Evolutionary conservation across 176 grass and related monocot genomes (phyloP).

Genomic region (Hsuehochloa calcarea): DNA sequence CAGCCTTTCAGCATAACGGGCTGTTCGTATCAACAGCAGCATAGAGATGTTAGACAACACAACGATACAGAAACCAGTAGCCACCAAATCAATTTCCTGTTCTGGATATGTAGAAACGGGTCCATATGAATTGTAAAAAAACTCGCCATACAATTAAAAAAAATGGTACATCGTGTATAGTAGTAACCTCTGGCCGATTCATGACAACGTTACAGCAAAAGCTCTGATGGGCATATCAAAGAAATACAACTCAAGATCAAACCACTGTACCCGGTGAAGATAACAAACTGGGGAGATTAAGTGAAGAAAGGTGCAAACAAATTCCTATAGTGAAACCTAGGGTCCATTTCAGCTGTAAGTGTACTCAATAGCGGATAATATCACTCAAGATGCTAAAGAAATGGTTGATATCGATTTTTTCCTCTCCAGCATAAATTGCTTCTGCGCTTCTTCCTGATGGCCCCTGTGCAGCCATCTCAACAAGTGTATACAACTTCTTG

Average conservation of each 20-base stretch:
- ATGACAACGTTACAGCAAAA: not conserved
- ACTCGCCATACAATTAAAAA: not conserved
- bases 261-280: conserved; percentile 5
- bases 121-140: not conserved
- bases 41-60: not conserved
- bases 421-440: conserved; percentile 73
- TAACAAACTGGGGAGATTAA: not conserved
- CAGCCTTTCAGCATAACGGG: not conserved
- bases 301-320: not conserved
- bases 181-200: not conserved
- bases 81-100: not conserved
- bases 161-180: conserved; percentile 12
- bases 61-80: not conserved
- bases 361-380: conserved; percentile 48
- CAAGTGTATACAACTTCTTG: conserved; percentile 79
- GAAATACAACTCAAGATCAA: conserved; percentile 3
- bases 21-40: not conserved
- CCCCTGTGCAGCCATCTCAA: conserved; percentile 96
- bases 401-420: conserved; percentile 82
- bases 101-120: not conserved
- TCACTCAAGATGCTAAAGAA: conserved; percentile 95
- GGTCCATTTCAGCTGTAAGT: not conserved
- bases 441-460: conserved; percentile 60
- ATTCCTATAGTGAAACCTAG: conserved; percentile 13
- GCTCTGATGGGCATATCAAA: conserved; percentile 5